Evolutionary conservation across 495 filamentous ascomycete species (phyloP).

Genomic region (Aspergillus homomorphus): DNA sequence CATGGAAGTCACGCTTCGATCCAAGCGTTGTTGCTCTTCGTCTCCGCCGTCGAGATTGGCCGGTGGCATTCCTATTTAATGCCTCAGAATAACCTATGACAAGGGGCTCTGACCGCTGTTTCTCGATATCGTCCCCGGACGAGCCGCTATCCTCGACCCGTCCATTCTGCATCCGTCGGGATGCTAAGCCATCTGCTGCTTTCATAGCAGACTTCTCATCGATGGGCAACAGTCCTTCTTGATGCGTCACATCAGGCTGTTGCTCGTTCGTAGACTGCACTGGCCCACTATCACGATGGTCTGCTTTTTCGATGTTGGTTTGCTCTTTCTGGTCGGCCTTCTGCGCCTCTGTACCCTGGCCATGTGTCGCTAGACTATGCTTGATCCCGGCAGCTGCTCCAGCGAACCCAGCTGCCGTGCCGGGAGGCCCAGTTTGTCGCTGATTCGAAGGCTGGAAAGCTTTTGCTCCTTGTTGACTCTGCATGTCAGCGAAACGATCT

Average conservation of each 20-base stretch:
- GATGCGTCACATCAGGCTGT: constrained; percentile 25
- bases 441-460: constrained; percentile 35
- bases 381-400: constrained; percentile 15
- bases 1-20: constrained; percentile 67
- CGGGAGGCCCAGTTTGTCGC: constrained; percentile 42
- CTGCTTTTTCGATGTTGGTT: constrained; percentile 29
- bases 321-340: constrained; percentile 21
- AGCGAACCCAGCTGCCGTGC: constrained; percentile 27
- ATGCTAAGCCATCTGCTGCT: constrained; percentile 23
- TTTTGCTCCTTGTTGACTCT: constrained; percentile 48
- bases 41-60: constrained; percentile 49
- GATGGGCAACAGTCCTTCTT: constrained; percentile 29
- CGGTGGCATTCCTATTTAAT: constrained; percentile 43
- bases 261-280: constrained; percentile 18
- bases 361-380: constrained; percentile 20
- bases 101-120: constrained; percentile 31
- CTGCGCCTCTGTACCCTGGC: constrained; percentile 23
- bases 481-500: constrained; percentile 72
- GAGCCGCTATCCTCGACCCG: constrained; percentile 23
- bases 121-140: constrained; percentile 32
- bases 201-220: constrained; percentile 47
- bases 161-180: constrained; percentile 18
- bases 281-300: constrained; percentile 5
- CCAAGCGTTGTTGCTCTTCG: constrained; percentile 75
- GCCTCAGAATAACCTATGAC: constrained; percentile 49